Evolutionary conservation across 106 monocot species (phyloP).

Genomic region (Agapanthus africanus): DNA sequence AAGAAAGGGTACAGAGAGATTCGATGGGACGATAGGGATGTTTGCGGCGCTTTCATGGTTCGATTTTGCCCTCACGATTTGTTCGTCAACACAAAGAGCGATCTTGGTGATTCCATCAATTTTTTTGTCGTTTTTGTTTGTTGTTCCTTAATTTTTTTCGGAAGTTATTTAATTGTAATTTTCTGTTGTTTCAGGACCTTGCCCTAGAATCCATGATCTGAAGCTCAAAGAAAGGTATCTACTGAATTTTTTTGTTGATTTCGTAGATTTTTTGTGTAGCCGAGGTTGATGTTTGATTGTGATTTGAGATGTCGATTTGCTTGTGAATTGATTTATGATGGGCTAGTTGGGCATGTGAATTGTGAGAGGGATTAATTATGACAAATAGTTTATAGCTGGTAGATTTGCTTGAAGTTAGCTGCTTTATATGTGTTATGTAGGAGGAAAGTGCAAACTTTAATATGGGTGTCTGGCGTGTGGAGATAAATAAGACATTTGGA

Average conservation of each 20-base stretch:
- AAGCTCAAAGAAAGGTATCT: slow-evolving; percentile 27
- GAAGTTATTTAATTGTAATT: too few species aligned
- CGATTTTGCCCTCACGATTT: slow-evolving; percentile 98
- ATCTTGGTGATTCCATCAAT: too few species aligned
- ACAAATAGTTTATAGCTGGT: background rate
- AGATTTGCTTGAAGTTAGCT: slow-evolving; percentile 6
- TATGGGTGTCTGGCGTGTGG: slow-evolving; percentile 7
- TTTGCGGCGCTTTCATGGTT: slow-evolving; percentile 80
- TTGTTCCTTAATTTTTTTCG: too few species aligned
- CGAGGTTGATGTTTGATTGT: background rate
- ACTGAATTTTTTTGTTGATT: background rate
- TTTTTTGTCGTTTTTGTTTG: too few species aligned
- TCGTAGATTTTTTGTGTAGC: background rate
- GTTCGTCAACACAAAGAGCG: too few species aligned
- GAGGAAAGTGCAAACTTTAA: slow-evolving; percentile 10
- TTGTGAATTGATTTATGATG: background rate
- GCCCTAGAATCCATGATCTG: slow-evolving; percentile 26
- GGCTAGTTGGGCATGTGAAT: background rate
- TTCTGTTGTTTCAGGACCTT: slow-evolving; percentile 13
- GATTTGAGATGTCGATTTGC: background rate
- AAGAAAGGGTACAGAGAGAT: slow-evolving; percentile 78
- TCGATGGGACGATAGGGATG: slow-evolving; percentile 90
- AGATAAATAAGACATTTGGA: slow-evolving; percentile 5
- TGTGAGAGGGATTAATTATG: background rate
- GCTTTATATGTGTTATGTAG: slow-evolving; percentile 9